Base-by-base conservation (phyloP, 352 stramenopile genomes). In the Aphanomyces invadans region DNA sequence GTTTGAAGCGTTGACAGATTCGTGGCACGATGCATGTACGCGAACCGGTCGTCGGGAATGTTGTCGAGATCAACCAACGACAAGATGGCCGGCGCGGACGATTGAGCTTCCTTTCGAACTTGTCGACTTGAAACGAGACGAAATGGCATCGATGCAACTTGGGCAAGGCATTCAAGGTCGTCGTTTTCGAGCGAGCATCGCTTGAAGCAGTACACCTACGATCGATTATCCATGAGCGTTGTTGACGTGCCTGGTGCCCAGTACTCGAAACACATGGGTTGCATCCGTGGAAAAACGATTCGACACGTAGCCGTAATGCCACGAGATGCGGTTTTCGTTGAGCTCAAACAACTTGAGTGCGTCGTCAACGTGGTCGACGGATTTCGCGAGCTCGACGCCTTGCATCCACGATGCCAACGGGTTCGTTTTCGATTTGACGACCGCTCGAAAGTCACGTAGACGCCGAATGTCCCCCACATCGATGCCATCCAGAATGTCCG, bases 231-330 rank as follows among this genome's bases (percentile, higher is more conserved):
- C 19, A 32, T 38, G 29, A 0, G 29, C 49, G 5, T n/a, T 52
- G 44, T n/a, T 38, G 21, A 19, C 19, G 29, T 11, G 7, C 0
- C 10, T n/a, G 4, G 11, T n/a, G 19, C 9, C 15, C 25, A n/a
- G 19, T 32, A 57, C 49, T 28, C 25, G 49, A 33, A 57, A 57
- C 19, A 57, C 49, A n/a, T 57, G 49, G 17, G 49, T 57, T 26
- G 49, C 49, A 26, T 57, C 49, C 7, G 49, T 57, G 12, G 49
- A 57, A 32, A 57, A 57, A 23, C 49, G 49, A n/a, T 57, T 57
- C 21, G 49, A 57, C 4, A 57, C 49, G 49, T 57, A 57, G 49
- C 49, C 49, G n/a, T 57, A 57, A 57, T 57, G 49, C 49, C 49
- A 57, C 49, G 49, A 57, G 49, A 57, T 57, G 25, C 49, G 49